Evolutionary conservation across 495 filamentous ascomycete species (phyloP), one percentile per base, ranked within the genome.

Genomic region (Aspergillus coremiiformis): DNA sequence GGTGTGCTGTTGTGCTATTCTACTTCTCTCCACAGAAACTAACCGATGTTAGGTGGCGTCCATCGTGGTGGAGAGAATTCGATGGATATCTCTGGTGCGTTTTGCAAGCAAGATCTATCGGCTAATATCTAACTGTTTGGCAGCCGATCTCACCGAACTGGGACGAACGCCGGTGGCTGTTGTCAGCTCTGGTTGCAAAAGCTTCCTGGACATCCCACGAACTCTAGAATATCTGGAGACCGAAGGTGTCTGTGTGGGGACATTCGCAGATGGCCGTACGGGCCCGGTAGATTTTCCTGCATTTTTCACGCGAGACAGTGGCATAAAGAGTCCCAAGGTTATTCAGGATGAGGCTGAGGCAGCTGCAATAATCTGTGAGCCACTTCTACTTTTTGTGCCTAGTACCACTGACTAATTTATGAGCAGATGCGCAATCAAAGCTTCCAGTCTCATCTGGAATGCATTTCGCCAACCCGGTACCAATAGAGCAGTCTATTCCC

Each of bases 161-260:
- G 90, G 92, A n/a, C 78, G 90, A 24, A 98, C 93, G 3, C 79
- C 87, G 9, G 83, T 98, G 37, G 84, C 91, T 22, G 91, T 98
- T 8, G 76, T 97, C 23, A 87, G 85, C 65, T 87, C 86, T 49
- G 93, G 93, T 4, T 92, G 89, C 61, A 98, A 98, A 70, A 90
- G 93, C 59, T 98, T 98, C 65, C 71, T 98, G 9, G 93, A 98
- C 61, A 86, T 96, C 53, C 85, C 87, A 6, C 76, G 86, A 49
- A 98, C 93, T 1, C 75, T 98, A 2, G 93, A 98, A 70, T 95
- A 87, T 57, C 79, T 98, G 15, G 93, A 98, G 67, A 98, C 93
- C 0, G 87, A 95, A 65, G 93, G 93, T 5, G 90, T 86, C 24
- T 76, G 82, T 43, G 90, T 95, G 5, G 83, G 82, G 19, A 96